A percentile compares a stretch with the other conserved stretches of the same genome.
Conservation (phyloP, 2,329 filamentous ascomycete species). For the Paraphoma chrysanthemicola region DNA sequence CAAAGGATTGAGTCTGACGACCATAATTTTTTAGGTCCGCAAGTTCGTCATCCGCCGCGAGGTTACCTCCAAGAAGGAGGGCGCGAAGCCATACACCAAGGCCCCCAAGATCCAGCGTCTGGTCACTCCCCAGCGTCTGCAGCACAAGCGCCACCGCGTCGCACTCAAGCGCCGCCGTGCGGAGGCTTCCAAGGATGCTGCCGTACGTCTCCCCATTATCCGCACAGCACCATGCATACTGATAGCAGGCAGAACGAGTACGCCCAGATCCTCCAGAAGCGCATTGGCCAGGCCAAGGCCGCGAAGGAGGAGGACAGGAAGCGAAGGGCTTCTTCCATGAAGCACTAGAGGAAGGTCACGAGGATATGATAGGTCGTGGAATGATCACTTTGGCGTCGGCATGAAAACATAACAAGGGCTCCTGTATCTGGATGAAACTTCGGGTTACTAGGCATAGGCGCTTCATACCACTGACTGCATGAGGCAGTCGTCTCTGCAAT, state of each 20-base stretch:
- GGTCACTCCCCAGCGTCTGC: constrained; percentile 98
- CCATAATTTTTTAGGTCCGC: constrained; percentile 73
- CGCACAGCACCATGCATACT: constrained; percentile 5
- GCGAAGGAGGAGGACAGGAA: constrained; percentile 94
- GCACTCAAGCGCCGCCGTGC: constrained; percentile 98
- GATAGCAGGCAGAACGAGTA: constrained; percentile 84
- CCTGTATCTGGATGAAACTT: constrained; percentile 42
- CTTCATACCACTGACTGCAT: constrained; percentile 47
- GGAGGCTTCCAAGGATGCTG: constrained; percentile 98
- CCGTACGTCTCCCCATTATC: constrained; percentile 67
- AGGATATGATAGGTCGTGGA: constrained; percentile 41
- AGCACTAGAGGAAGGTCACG: constrained; percentile 44
- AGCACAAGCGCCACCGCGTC: constrained; percentile 99
- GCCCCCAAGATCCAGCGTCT: constrained; percentile 99
- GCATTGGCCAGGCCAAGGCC: constrained; percentile 94
- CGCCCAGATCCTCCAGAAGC: constrained; percentile 93
- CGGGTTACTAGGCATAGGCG: constrained; percentile 43
- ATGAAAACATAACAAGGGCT: constrained; percentile 43
- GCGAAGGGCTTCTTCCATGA: constrained; percentile 86
- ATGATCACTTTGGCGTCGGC: constrained; percentile 48
- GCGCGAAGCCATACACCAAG: constrained; percentile 99
- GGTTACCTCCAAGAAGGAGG: constrained; percentile 95
- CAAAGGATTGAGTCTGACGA: constrained; percentile 56
- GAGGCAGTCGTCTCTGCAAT: constrained; percentile 43
- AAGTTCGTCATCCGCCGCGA: constrained; percentile 99